Evolutionary conservation across 441 rosid species (phyloP).

Genomic region (Hura crepitans): DNA sequence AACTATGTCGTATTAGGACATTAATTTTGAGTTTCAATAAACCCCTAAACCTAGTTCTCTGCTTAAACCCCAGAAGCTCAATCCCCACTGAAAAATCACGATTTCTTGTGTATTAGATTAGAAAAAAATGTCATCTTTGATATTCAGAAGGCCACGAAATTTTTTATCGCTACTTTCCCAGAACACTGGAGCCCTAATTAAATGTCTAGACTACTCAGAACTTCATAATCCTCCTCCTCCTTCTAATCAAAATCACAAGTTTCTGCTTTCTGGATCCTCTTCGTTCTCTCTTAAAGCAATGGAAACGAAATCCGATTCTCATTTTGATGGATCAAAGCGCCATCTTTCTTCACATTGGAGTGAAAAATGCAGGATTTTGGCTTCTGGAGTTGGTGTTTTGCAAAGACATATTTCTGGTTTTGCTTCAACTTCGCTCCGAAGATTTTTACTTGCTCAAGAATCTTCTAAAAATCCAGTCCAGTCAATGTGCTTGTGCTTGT

Average conservation of each 20-base stretch:
- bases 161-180: constrained; percentile 20
- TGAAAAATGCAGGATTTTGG: constrained; percentile 22
- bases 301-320: constrained; percentile 23
- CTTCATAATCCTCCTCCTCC: constrained; percentile 9
- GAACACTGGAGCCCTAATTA: constrained; percentile 15
- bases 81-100: not conserved
- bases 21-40: not conserved
- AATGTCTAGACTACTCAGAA: constrained; percentile 20
- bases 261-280: constrained; percentile 34
- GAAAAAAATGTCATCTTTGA: constrained; percentile 40
- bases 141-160: constrained; percentile 32
- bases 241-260: constrained; percentile 17
- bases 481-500: constrained; percentile 21
- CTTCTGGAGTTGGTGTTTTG: constrained; percentile 23
- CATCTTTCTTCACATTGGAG: constrained; percentile 20
- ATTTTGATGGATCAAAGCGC: constrained; percentile 11
- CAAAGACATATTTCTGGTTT: constrained; percentile 26
- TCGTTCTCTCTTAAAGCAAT: constrained; percentile 30
- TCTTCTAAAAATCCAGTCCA: constrained; percentile 9
- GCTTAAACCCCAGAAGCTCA: constrained; percentile 14
- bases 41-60: constrained; percentile 8
- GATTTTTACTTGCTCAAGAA: not conserved
- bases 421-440: constrained; percentile 10
- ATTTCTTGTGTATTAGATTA: not conserved
- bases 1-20: not conserved